A percentile compares a stretch with the other conserved stretches of the same genome.
Conservation (phyloP, 108 stramenopile genomes). For the Cyclotella kingstonii region DNA sequence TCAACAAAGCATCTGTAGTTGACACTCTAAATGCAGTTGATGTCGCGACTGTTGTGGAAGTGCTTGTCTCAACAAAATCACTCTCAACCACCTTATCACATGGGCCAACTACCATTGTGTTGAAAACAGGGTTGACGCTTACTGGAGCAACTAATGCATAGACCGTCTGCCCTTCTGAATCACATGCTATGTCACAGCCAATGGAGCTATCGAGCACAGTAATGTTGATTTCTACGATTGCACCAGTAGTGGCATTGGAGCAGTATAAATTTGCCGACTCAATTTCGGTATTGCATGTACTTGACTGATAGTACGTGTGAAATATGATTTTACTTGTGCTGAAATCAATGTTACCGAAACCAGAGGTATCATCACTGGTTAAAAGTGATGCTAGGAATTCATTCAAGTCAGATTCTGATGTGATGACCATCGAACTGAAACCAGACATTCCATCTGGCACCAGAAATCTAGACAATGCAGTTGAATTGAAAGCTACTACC, state of each 20-base stretch:
- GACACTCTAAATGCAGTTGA: neutral
- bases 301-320: constrained; percentile 10
- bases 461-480: constrained; percentile 4
- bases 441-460: constrained; percentile 6
- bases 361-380: neutral
- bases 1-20: neutral
- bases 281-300: constrained; percentile 14
- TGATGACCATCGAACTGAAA: constrained; percentile 1
- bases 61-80: constrained; percentile 10
- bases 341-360: constrained; percentile 13
- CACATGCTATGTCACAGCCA: constrained; percentile 12
- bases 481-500: neutral
- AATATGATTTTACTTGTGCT: constrained; percentile 7
- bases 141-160: constrained; percentile 17
- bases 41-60: neutral
- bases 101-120: constrained; percentile 3
- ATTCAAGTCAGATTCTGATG: constrained; percentile 6
- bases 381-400: neutral
- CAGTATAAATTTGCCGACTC: neutral
- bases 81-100: neutral
- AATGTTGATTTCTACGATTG: neutral
- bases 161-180: constrained; percentile 10
- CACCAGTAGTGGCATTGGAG: neutral
- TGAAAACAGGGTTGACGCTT: constrained; percentile 1
- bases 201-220: constrained; percentile 6